Evolutionary conservation across 2,329 filamentous ascomycete species (phyloP), one percentile per base, ranked within the genome.

Genomic region (Parascedosporium putredinis): DNA sequence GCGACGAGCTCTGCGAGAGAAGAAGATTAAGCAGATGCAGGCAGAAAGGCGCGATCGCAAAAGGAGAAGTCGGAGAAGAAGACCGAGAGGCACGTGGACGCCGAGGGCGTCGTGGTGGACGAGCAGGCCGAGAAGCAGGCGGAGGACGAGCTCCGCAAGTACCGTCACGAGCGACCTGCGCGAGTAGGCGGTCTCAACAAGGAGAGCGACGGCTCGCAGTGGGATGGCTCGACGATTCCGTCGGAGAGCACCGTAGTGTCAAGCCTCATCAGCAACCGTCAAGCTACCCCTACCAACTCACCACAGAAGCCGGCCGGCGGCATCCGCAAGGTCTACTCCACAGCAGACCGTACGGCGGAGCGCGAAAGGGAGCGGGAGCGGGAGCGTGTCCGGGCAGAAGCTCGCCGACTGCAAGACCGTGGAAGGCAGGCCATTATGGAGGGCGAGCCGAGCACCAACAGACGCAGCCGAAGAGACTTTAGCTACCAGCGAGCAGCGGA

Each of bases 121-220:
- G 76, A 79, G 57, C 67, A 73, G 24, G 80, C 81, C 58, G 84
- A 86, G 62, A 75, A 74, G 34, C 73, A 73, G 48, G 82, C 78
- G 22, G 72, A 82, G 57, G 71, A 79, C 44, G 84, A 93, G 53
- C 78, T 97, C 50, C 80, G 84, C 52, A 80, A 80, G 29, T 97
- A 97, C 71, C 86, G 90, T 22, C 77, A 88, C 60, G 91, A 97
- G 69, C 87, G 84, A 64, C 73, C 88, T 2, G 91, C 91, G 1
- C 78, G 86, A 47, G 89, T 97, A 2, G 91, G 91, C 31, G 91
- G 91, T 18, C 71, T 97, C 64, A 97, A 97, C 68, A 83, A 84
- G 58, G 75, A 85, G 56, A 76, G 83, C 40, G 91, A 96, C 57
- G 86, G 83, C 53, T 86, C 81, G 52, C 72, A 79, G 56, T 95